These are phyloP conservation scores for Mycosphaerelloides madeirae DNA, from an alignment of 2,329 filamentous ascomycete species.

Conservation along the genomic window DNA sequence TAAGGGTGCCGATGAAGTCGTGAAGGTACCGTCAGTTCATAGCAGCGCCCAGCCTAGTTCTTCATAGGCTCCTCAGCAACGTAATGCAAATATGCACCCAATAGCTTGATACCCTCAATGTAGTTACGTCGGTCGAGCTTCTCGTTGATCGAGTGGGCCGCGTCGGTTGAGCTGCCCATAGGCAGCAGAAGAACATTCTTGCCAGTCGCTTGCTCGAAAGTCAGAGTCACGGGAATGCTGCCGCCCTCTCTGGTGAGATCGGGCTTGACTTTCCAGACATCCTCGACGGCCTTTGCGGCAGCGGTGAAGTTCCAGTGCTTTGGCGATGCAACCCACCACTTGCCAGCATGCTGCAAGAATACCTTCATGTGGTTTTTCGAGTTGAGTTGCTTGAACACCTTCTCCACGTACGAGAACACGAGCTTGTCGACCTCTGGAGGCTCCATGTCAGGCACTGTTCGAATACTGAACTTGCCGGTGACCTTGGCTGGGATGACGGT, in stretches of 20 bases:
- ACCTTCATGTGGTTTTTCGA: constrained; percentile 90
- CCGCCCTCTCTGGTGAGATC: constrained; percentile 96
- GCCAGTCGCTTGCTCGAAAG: constrained; percentile 93
- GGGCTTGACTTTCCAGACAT: constrained; percentile 87
- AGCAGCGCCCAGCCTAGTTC: constrained; percentile 4
- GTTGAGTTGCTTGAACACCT: constrained; percentile 76
- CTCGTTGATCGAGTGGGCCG: constrained; percentile 94
- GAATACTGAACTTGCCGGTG: constrained; percentile 95
- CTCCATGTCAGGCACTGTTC: constrained; percentile 97
- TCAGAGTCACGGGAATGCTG: constrained; percentile 93
- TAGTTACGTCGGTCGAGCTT: constrained; percentile 97
- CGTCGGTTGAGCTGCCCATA: constrained; percentile 93
- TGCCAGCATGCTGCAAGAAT: constrained; percentile 77
- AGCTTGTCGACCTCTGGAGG: constrained; percentile 79
- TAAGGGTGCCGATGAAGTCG: too few species aligned
- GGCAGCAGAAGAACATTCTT: constrained; percentile 95
- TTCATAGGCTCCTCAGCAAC: constrained; percentile 76
- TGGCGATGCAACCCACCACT: constrained; percentile 97
- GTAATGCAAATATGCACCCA: constrained; percentile 94
- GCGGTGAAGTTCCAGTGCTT: constrained; percentile 99
- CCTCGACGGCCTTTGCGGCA: constrained; percentile 90
- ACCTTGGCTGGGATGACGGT: constrained; percentile 98
- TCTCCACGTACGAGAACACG: constrained; percentile 78
- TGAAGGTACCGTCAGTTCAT: too few species aligned
- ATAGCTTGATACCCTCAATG: constrained; percentile 92